Conservation (phyloP, 257 asterid genomes). For the Nicotiana undulata region DNA sequence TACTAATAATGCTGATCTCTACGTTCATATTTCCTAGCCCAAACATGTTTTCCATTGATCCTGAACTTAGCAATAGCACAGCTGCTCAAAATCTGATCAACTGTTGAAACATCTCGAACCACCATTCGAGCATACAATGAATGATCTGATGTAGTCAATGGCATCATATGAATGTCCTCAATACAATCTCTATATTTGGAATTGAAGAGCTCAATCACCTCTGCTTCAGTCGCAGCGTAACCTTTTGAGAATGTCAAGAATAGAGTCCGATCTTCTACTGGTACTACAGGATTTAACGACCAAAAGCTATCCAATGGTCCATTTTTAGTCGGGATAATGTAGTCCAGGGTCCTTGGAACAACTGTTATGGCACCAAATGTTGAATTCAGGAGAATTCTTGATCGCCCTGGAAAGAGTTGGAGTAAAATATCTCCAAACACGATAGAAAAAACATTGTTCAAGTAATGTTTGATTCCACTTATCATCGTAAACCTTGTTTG, state of each 20-base stretch:
- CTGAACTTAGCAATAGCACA: conserved; percentile 10
- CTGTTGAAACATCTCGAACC: not conserved
- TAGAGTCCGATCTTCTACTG: conserved; percentile 11
- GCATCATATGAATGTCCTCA: conserved; percentile 2
- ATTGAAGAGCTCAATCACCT: conserved; percentile 12
- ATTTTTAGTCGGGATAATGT: not conserved
- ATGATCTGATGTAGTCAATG: not conserved
- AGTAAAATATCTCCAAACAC: conserved; percentile 11
- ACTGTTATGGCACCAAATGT: conserved; percentile 3
- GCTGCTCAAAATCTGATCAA: conserved; percentile 6
- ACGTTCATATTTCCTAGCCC: conserved; percentile 19
- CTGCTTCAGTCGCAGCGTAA: conserved; percentile 7
- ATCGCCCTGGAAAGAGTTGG: not conserved
- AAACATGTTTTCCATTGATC: conserved; percentile 12
- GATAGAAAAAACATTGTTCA: conserved; percentile 4
- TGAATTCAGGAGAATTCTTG: not conserved
- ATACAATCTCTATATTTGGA: conserved; percentile 10
- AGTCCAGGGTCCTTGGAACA: not conserved
- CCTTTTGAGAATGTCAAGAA: conserved; percentile 22
- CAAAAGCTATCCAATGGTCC: not conserved
- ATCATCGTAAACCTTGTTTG: conserved; percentile 9
- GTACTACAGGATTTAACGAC: not conserved
- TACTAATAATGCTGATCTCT: not conserved
- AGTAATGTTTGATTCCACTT: not conserved
- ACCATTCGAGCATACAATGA: conserved; percentile 15